Evolutionary conservation across 1,139 yeast genomes (phyloP).

Genomic region (Pichiaceae sp.): DNA sequence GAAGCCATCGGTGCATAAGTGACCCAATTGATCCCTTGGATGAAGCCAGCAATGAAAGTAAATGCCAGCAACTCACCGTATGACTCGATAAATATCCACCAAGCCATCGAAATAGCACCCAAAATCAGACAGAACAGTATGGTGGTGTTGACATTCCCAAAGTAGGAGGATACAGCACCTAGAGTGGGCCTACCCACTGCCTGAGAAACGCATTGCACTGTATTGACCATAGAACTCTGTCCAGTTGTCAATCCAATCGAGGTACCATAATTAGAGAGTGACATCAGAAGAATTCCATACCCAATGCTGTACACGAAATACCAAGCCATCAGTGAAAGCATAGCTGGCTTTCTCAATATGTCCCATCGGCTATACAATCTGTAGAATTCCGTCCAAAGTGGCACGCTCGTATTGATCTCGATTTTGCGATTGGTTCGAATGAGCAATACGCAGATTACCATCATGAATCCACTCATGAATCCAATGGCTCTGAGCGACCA

Average conservation of each 20-base stretch:
- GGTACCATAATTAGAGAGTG: slow-evolving; percentile 54
- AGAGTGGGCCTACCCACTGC: slow-evolving; percentile 56
- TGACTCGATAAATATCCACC: slow-evolving; percentile 49
- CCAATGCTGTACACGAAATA: slow-evolving; percentile 36
- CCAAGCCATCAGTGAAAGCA: too few relatives aligned
- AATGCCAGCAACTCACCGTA: slow-evolving; percentile 46
- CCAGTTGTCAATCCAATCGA: slow-evolving; percentile 46
- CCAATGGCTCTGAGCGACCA: slow-evolving; percentile 66
- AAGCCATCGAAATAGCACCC: slow-evolving; percentile 19
- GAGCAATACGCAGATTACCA: slow-evolving; percentile 30
- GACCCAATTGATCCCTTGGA: slow-evolving; percentile 58
- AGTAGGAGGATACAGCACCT: slow-evolving; percentile 48
- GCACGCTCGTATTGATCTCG: too few relatives aligned
- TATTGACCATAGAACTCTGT: slow-evolving; percentile 54
- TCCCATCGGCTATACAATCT: too few relatives aligned
- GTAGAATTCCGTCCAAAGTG: too few relatives aligned
- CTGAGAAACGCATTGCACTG: slow-evolving; percentile 57
- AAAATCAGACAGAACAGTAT: slow-evolving; percentile 26
- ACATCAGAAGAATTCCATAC: slow-evolving; percentile 51
- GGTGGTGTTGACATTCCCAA: slow-evolving; percentile 52
- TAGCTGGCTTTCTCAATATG: too few relatives aligned
- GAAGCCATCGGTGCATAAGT: slow-evolving; percentile 54
- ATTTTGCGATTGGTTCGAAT: slow-evolving; percentile 38
- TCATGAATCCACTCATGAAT: slow-evolving; percentile 29
- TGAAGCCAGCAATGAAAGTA: slow-evolving; percentile 42